Conservation (phyloP, 148 eudicot species). For the Vaccinium corymbosum region DNA sequence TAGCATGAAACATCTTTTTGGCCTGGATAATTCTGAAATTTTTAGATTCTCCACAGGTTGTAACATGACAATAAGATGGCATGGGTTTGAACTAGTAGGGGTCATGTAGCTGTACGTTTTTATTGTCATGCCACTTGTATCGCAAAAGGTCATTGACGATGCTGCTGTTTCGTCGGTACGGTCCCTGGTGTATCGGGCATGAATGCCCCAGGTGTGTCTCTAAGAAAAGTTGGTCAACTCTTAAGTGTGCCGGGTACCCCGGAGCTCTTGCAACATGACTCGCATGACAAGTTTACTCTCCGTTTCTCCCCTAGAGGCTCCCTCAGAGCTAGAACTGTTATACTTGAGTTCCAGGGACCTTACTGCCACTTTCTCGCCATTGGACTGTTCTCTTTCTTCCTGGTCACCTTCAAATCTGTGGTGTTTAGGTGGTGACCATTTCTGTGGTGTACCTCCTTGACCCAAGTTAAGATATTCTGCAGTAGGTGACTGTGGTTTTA, state of each 20-base stretch:
- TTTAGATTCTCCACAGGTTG: background rate
- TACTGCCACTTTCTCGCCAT: background rate
- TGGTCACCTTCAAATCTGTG: background rate
- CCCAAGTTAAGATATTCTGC: background rate
- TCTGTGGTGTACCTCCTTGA: background rate
- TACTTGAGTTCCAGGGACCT: background rate
- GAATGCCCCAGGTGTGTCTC: background rate
- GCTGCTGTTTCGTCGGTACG: background rate
- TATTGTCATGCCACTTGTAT: background rate
- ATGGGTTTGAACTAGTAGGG: background rate
- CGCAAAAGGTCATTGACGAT: background rate
- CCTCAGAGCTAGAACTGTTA: background rate
- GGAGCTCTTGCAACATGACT: background rate
- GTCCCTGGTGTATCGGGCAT: background rate
- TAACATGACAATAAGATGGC: background rate
- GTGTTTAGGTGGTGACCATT: background rate
- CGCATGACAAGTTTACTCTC: background rate
- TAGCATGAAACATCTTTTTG: conserved; percentile 24
- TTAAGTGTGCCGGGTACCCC: background rate
- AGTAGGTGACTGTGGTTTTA: background rate
- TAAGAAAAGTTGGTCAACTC: background rate
- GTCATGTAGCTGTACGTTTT: background rate
- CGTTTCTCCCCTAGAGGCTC: background rate
- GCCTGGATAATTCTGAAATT: conserved; percentile 4
- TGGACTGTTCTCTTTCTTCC: background rate